Evolutionary conservation across 2,329 filamentous ascomycete genomes (phyloP).

Genomic region (Verticillium albo-atrum): DNA sequence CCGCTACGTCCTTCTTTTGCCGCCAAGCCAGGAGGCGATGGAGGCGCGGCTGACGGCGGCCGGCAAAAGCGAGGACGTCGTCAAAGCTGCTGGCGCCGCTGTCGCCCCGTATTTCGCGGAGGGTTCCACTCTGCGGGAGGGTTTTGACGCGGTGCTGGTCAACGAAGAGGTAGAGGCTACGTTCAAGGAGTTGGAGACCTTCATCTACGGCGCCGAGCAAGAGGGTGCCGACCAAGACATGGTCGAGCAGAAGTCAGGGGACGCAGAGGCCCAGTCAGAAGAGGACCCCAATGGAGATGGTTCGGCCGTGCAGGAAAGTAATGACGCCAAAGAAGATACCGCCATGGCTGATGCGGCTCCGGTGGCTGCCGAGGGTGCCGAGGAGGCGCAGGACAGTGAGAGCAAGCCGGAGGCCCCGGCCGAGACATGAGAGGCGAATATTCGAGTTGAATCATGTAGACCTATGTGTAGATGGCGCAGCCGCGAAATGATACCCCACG

Average conservation of each 20-base stretch:
- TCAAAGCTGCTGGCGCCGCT: slow-evolving; percentile 18
- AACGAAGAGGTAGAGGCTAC: slow-evolving; percentile 10
- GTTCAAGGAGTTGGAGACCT: slow-evolving; percentile 5
- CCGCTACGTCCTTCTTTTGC: slow-evolving; percentile 49
- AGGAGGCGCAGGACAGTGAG: background rate
- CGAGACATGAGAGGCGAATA: background rate
- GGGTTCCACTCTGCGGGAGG: slow-evolving; percentile 4
- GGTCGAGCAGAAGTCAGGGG: background rate
- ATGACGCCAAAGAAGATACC: background rate
- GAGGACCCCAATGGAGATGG: background rate
- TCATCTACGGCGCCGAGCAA: slow-evolving; percentile 3
- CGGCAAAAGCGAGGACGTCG: slow-evolving; percentile 15
- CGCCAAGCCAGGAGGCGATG: slow-evolving; percentile 26
- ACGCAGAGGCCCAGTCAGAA: background rate
- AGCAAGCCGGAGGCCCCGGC: background rate
- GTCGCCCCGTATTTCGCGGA: slow-evolving; percentile 19
- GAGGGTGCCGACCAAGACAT: background rate
- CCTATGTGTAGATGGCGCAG: background rate
- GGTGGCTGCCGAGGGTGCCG: background rate
- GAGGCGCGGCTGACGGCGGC: slow-evolving; percentile 20
- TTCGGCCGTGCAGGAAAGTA: background rate
- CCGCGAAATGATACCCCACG: background rate
- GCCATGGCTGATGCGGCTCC: background rate
- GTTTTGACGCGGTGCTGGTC: slow-evolving; percentile 9
- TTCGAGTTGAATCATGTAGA: background rate